Conservation (phyloP, 2,329 filamentous ascomycete genomes). For the Exophiala aquamarina region DNA sequence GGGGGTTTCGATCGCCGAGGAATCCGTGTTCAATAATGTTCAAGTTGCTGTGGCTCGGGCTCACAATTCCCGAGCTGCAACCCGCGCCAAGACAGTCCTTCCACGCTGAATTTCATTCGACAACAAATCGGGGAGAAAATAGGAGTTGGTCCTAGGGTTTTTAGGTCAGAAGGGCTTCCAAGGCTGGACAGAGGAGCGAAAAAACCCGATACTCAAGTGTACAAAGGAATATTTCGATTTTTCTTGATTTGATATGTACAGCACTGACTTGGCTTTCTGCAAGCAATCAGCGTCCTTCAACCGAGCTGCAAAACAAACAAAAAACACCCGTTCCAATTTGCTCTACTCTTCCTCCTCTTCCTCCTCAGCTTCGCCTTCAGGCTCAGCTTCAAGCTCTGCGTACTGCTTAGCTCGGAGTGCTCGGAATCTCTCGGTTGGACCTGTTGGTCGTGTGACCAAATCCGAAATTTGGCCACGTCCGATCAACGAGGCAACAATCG, state of each 20-base stretch:
- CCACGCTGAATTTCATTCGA: too few relatives aligned
- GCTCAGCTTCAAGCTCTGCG: slow-evolving; percentile 47
- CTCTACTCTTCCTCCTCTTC: slow-evolving; percentile 28
- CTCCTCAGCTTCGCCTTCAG: slow-evolving; percentile 31
- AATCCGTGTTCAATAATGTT: too few relatives aligned
- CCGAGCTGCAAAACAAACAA: not conserved
- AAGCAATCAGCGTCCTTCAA: slow-evolving; percentile 9
- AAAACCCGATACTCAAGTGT: slow-evolving; percentile 1
- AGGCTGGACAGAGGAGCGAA: too few relatives aligned
- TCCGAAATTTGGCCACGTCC: slow-evolving; percentile 75
- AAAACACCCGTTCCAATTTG: slow-evolving; percentile 11
- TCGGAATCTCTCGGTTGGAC: slow-evolving; percentile 49
- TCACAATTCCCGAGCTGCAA: not conserved
- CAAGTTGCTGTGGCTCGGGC: too few relatives aligned
- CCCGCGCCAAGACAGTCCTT: not conserved
- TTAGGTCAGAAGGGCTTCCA: too few relatives aligned
- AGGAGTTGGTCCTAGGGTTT: too few relatives aligned
- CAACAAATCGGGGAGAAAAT: too few relatives aligned
- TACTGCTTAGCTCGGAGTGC: slow-evolving; percentile 50
- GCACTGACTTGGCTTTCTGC: slow-evolving; percentile 14
- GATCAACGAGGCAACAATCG: slow-evolving; percentile 77
- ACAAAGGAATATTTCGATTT: slow-evolving; percentile 13
- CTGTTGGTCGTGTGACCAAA: slow-evolving; percentile 47
- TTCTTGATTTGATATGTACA: slow-evolving; percentile 19
- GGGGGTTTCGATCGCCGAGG: too few relatives aligned